Evolutionary conservation across 495 filamentous ascomycete species (phyloP).

Genomic region (Xylaria sp.): DNA sequence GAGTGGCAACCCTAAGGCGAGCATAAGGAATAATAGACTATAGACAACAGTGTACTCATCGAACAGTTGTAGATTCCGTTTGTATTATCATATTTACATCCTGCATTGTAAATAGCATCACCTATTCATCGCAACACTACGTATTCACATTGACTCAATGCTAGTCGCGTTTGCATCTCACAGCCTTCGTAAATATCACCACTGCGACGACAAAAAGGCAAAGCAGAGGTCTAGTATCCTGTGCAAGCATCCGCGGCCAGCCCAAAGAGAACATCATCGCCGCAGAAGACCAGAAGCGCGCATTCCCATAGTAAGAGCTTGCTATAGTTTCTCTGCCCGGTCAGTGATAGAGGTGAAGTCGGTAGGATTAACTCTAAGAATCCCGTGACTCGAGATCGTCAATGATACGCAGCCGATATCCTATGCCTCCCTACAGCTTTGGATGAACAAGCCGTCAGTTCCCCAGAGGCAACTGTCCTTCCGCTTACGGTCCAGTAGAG

Average conservation of each 20-base stretch:
- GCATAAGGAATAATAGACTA: neutral
- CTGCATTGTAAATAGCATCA: conserved; percentile 3
- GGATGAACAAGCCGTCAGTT: too few species aligned
- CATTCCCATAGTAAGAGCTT: too few species aligned
- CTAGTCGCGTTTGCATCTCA: neutral
- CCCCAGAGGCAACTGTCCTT: too few species aligned
- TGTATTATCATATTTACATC: conserved; percentile 19
- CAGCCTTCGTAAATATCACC: neutral
- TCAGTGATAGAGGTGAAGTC: neutral
- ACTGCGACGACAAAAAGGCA: neutral
- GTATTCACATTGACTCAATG: neutral
- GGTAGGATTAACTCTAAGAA: neutral
- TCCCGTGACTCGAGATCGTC: neutral
- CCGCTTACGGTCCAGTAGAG: too few species aligned
- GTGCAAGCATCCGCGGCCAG: too few species aligned
- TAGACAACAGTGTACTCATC: neutral
- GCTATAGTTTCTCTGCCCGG: neutral
- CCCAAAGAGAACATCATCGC: too few species aligned
- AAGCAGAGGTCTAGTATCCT: neutral
- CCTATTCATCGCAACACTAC: neutral
- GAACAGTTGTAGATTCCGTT: conserved; percentile 16
- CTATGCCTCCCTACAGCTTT: too few species aligned
- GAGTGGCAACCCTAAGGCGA: neutral
- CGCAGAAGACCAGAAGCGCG: too few species aligned
- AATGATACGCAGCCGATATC: neutral